A percentile compares a stretch with the other conserved stretches of the same genome.
phyloP scores from a whole-genome alignment of 1,284 basidiomycete genomes.

The Leccinum angustisporum region DNA sequence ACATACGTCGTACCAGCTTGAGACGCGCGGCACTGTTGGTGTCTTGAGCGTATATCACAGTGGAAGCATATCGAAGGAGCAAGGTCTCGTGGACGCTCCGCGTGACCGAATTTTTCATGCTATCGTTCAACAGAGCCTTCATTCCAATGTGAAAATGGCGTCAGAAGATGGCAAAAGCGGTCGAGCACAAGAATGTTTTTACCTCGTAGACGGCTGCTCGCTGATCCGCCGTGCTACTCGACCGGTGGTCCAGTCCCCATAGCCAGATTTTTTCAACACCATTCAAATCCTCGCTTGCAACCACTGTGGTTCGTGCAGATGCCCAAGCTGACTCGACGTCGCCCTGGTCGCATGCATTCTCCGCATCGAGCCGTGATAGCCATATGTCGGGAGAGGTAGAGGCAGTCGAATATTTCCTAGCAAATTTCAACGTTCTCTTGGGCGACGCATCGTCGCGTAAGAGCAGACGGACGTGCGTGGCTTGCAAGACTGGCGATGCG shows the following conservation, averaged over 20 bases:
- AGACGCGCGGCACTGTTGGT: slow-evolving; percentile 28
- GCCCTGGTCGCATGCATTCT: slow-evolving; percentile 35
- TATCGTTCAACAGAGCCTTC: slow-evolving; percentile 49
- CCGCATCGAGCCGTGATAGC: slow-evolving; percentile 52
- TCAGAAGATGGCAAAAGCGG: slow-evolving; percentile 9
- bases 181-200: slow-evolving; percentile 12
- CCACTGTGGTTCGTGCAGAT: slow-evolving; percentile 42
- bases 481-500: slow-evolving; percentile 42
- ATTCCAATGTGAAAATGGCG: neutral
- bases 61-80: slow-evolving; percentile 45
- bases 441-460: slow-evolving; percentile 32
- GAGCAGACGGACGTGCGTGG: slow-evolving; percentile 49
- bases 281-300: slow-evolving; percentile 23
- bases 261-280: slow-evolving; percentile 46
- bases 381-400: slow-evolving; percentile 45
- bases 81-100: slow-evolving; percentile 47
- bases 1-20: slow-evolving; percentile 42
- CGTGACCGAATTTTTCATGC: slow-evolving; percentile 44
- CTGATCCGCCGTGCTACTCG: slow-evolving; percentile 23
- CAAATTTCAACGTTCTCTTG: slow-evolving; percentile 41
- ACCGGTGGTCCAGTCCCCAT: slow-evolving; percentile 45
- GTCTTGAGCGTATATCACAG: slow-evolving; percentile 30
- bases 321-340: slow-evolving; percentile 39
- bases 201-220: slow-evolving; percentile 40
- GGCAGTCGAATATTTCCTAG: slow-evolving; percentile 43